Percentiles rank a stretch among this genome's conserved stretches.
phyloP scores from a whole-genome alignment of 371 early-diverging fungal genomes.

The Mucor racemosus region DNA sequence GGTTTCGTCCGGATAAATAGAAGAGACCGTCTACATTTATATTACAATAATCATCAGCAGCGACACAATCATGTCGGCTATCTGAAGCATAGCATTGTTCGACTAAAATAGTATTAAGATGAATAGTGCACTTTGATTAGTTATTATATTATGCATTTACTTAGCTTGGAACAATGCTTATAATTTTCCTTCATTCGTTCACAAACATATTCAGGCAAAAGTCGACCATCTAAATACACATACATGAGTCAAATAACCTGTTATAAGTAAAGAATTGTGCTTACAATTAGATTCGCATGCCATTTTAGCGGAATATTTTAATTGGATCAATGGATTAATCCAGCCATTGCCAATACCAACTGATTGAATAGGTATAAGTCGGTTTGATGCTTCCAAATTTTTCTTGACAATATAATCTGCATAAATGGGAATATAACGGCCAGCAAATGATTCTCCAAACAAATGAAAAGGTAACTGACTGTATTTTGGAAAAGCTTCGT shows the following conservation, averaged over 20 bases:
- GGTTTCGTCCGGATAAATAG: slow-evolving; percentile 13
- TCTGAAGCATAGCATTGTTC: slow-evolving; percentile 24
- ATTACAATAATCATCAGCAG: slow-evolving; percentile 23
- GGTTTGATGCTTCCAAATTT: slow-evolving; percentile 10
- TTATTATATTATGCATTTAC: neutral
- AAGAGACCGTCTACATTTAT: slow-evolving; percentile 22
- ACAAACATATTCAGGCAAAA: slow-evolving; percentile 15
- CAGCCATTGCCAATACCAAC: slow-evolving; percentile 39
- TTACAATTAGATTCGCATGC: slow-evolving; percentile 37
- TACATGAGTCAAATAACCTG: neutral
- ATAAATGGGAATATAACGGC: slow-evolving; percentile 76
- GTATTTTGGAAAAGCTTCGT: slow-evolving; percentile 64
- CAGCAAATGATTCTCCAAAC: slow-evolving; percentile 78
- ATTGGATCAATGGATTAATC: slow-evolving; percentile 34
- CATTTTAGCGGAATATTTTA: slow-evolving; percentile 25
- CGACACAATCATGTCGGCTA: slow-evolving; percentile 7
- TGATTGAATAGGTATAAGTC: slow-evolving; percentile 26
- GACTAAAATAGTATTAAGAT: slow-evolving; percentile 8
- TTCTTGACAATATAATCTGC: slow-evolving; percentile 46
- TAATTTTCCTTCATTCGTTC: slow-evolving; percentile 8
- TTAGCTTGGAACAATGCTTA: slow-evolving; percentile 12
- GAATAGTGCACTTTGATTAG: neutral
- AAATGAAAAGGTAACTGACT: slow-evolving; percentile 41
- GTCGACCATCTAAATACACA: slow-evolving; percentile 21
- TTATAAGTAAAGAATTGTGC: neutral